Evolutionary conservation across 2,329 filamentous ascomycete genomes (phyloP).

Genomic region (Hymenoscyphus linearis): DNA sequence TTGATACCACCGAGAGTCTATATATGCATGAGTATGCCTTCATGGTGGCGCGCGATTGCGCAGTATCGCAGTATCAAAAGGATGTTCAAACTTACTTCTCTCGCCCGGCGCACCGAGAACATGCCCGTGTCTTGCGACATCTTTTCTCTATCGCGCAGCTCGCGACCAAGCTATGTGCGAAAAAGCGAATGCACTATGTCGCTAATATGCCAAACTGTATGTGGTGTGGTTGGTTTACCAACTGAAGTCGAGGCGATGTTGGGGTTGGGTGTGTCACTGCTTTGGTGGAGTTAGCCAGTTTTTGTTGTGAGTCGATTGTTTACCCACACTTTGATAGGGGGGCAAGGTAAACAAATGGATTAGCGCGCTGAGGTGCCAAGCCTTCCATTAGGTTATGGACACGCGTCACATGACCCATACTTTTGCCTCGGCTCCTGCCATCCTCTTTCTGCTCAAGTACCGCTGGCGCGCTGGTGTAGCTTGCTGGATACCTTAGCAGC

Average conservation of each 20-base stretch:
- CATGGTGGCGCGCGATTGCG: neutral
- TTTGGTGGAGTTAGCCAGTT: conserved; percentile 15
- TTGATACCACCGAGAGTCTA: conserved; percentile 84
- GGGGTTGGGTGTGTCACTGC: neutral
- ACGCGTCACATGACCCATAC: conserved; percentile 2
- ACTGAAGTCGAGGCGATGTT: neutral
- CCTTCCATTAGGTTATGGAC: neutral
- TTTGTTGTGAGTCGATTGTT: conserved; percentile 9
- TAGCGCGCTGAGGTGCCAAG: conserved; percentile 12
- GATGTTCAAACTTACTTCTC: conserved; percentile 62
- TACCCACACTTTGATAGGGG: neutral
- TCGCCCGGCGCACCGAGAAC: conserved; percentile 86
- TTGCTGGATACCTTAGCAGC: neutral
- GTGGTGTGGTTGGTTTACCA: neutral
- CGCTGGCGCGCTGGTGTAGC: too few relatives aligned
- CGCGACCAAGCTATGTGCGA: conserved; percentile 10
- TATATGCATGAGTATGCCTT: conserved; percentile 16
- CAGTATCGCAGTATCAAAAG: conserved; percentile 1
- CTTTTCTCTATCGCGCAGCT: conserved; percentile 23
- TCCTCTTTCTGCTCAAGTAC: conserved; percentile 7
- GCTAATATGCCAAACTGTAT: neutral
- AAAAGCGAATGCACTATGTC: conserved; percentile 6
- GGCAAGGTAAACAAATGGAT: conserved; percentile 19
- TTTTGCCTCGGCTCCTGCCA: conserved; percentile 20
- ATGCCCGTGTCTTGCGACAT: conserved; percentile 87